Conservation (phyloP, 306 rosid species). For the Adenanthera pavonina region DNA sequence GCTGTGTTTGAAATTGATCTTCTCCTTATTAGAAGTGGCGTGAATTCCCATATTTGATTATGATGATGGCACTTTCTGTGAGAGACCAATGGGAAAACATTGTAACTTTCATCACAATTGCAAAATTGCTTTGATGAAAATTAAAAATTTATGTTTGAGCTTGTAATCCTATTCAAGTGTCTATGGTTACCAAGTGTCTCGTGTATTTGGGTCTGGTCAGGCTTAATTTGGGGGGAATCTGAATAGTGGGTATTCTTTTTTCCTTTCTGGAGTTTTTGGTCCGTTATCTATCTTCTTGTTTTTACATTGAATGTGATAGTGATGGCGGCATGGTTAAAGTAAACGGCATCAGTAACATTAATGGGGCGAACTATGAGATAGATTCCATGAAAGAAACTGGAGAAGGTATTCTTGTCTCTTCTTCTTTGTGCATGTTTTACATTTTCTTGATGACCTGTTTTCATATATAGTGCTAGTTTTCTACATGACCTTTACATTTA, state of each 20-base stretch:
- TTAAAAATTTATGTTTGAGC: conserved; percentile 8
- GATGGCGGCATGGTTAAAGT: conserved; percentile 37
- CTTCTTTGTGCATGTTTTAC: conserved; percentile 21
- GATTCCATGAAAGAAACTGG: conserved; percentile 31
- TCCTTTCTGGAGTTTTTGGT: not conserved
- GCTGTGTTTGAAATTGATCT: conserved; percentile 19
- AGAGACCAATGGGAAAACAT: conserved; percentile 1
- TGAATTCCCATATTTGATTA: conserved; percentile 6
- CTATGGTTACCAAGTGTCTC: conserved; percentile 27
- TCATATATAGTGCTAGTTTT: conserved; percentile 1
- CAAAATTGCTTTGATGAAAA: conserved; percentile 21
- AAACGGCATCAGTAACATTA: conserved; percentile 19
- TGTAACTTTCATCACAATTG: conserved; percentile 22
- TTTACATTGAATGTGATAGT: conserved; percentile 25
- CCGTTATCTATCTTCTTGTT: conserved; percentile 2
- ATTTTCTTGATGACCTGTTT: conserved; percentile 20
- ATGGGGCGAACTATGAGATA: conserved; percentile 32
- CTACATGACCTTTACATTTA: not conserved
- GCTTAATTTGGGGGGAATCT: not conserved
- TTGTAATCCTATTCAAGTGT: conserved; percentile 31
- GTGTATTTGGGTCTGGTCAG: not conserved
- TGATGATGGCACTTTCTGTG: conserved; percentile 22
- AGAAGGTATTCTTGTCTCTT: conserved; percentile 29
- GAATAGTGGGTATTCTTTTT: not conserved
- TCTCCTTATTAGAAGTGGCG: not conserved